Percentiles rank a stretch among this genome's conserved stretches.
Conservation (phyloP, 495 filamentous ascomycete species). For the Neurospora pannonica region DNA sequence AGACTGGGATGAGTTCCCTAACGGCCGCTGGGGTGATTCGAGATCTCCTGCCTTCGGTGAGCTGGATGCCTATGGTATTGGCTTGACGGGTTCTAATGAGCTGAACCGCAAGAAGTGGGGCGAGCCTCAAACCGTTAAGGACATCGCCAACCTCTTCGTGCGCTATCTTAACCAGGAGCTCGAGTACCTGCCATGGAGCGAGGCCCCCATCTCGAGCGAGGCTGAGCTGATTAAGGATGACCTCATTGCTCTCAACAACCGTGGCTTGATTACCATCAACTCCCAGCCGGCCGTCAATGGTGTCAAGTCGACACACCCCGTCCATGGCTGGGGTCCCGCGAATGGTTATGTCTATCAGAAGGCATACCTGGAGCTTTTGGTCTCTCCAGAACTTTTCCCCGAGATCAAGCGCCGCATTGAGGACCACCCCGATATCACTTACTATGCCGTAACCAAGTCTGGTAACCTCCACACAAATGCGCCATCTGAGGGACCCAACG, state of each 20-base stretch:
- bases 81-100: conserved; percentile 93
- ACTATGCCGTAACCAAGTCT: conserved; percentile 77
- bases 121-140: conserved; percentile 64
- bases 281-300: conserved; percentile 94
- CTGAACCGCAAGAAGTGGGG: conserved; percentile 96
- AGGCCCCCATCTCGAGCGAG: conserved; percentile 74
- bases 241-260: conserved; percentile 70
- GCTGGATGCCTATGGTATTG: conserved; percentile 90
- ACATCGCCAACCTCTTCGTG: conserved; percentile 75
- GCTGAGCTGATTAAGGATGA: conserved; percentile 65
- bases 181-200: conserved; percentile 87
- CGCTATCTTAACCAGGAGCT: conserved; percentile 72
- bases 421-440: conserved; percentile 71
- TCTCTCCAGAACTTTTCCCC: conserved; percentile 67
- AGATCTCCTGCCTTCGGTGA: conserved; percentile 95
- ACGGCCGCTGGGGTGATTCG: conserved; percentile 97
- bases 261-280: conserved; percentile 91
- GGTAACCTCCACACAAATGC: conserved; percentile 82
- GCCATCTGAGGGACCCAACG: conserved; percentile 77
- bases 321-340: conserved; percentile 88
- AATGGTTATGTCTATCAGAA: conserved; percentile 99
- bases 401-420: conserved; percentile 76
- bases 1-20: conserved; percentile 99
- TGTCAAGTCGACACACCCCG: conserved; percentile 74
- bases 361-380: conserved; percentile 86